phyloP scores from a whole-genome alignment of 257 asterid species.

The Thymus quinquecostatus region DNA sequence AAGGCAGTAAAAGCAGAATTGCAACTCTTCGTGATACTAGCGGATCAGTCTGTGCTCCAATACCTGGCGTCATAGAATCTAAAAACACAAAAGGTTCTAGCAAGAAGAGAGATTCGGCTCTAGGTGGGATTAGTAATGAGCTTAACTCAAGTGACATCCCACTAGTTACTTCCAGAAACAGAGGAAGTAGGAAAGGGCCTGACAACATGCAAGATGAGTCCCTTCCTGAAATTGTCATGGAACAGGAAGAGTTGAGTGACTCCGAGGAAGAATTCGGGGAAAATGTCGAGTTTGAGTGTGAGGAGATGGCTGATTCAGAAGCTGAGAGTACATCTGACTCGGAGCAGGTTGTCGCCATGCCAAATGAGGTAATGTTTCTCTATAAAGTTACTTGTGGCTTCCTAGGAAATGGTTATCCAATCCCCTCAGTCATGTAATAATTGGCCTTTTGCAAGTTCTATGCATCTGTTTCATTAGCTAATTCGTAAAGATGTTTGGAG shows the following conservation, averaged over 20 bases:
- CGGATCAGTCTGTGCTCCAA: slow-evolving; percentile 32
- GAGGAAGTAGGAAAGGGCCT: slow-evolving; percentile 40
- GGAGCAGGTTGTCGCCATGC: slow-evolving; percentile 50
- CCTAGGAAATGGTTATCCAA: slow-evolving; percentile 13
- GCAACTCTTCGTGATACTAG: slow-evolving; percentile 27
- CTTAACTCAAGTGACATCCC: slow-evolving; percentile 41
- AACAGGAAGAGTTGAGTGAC: slow-evolving; percentile 96
- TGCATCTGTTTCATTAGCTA: background rate
- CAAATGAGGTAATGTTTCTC: slow-evolving; percentile 64
- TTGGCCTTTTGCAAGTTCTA: background rate
- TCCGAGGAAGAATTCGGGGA: slow-evolving; percentile 92
- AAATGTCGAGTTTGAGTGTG: slow-evolving; percentile 93
- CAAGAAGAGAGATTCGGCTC: slow-evolving; percentile 39
- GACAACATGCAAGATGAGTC: slow-evolving; percentile 51
- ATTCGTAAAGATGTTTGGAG: background rate
- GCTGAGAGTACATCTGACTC: slow-evolving; percentile 72
- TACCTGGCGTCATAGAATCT: slow-evolving; percentile 31
- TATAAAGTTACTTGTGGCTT: slow-evolving; percentile 3
- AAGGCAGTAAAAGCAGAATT: slow-evolving; percentile 39
- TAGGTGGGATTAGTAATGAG: slow-evolving; percentile 36
- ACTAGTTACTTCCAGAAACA: slow-evolving; percentile 42
- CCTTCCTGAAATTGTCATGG: slow-evolving; percentile 85
- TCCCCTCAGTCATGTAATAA: background rate
- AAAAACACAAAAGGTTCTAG: slow-evolving; percentile 31
- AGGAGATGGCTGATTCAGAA: slow-evolving; percentile 98